Conservation (phyloP, 1,284 basidiomycete genomes). For the Ganoderma boninense region DNA sequence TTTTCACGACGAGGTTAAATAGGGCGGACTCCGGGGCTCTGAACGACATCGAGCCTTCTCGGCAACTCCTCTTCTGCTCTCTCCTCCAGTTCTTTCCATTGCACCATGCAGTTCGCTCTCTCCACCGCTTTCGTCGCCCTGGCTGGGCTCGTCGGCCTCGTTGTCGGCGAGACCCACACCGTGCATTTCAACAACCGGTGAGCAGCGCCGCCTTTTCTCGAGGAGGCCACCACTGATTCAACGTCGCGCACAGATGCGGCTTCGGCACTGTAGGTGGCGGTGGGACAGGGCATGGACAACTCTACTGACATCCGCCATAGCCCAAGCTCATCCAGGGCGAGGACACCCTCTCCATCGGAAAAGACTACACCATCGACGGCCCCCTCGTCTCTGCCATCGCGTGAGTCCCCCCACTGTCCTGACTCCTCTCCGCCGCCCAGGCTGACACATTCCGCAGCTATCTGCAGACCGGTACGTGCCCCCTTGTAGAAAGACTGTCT, state of each 20-base stretch:
- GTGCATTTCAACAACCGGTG: conserved; percentile 48
- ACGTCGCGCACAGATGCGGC: not conserved
- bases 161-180: conserved; percentile 47
- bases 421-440: too few relatives aligned
- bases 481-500: not conserved
- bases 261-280: not conserved
- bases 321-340: not conserved
- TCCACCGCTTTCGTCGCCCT: conserved; percentile 37
- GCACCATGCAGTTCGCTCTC: conserved; percentile 43
- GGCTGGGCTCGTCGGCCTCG: conserved; percentile 37
- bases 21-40: not conserved
- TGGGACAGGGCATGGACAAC: not conserved
- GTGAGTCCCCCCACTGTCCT: not conserved
- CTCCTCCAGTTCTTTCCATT: not conserved
- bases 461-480: conserved; percentile 39
- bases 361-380: not conserved
- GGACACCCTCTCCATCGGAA: not conserved
- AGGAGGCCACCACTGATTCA: not conserved
- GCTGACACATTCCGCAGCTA: conserved; percentile 30
- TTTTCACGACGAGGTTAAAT: not conserved
- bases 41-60: not conserved
- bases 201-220: conserved; percentile 17
- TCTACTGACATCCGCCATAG: not conserved
- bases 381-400: conserved; percentile 6
- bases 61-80: not conserved